These are phyloP conservation scores for Crithidia sp. DNA, from an alignment of 208 protist species.

Conservation along the genomic window DNA sequence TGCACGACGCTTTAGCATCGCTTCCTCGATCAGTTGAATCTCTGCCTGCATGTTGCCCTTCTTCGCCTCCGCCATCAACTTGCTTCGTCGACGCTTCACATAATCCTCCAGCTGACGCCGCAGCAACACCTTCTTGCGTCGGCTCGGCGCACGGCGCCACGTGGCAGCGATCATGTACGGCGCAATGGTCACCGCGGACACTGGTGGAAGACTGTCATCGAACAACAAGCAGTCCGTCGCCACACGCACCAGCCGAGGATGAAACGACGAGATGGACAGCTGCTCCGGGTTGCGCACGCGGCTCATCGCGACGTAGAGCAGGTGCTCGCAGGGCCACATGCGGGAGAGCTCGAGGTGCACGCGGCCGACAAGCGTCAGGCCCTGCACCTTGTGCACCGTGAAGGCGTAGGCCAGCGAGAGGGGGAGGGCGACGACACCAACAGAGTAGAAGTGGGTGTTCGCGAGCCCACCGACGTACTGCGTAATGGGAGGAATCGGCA, in stretches of 20 bases:
- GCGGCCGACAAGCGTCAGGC: constrained; percentile 80
- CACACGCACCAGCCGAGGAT: constrained; percentile 57
- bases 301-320: constrained; percentile 91
- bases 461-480: constrained; percentile 74
- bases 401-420: constrained; percentile 90
- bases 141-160: constrained; percentile 49
- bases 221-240: constrained; percentile 79
- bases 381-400: constrained; percentile 94
- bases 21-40: constrained; percentile 32
- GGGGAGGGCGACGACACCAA: constrained; percentile 70
- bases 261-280: constrained; percentile 71
- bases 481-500: constrained; percentile 62
- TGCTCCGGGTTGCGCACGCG: constrained; percentile 88
- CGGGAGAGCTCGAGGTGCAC: constrained; percentile 87
- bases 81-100: constrained; percentile 24
- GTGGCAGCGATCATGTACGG: constrained; percentile 71
- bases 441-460: constrained; percentile 78
- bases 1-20: constrained; percentile 25
- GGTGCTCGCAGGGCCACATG: constrained; percentile 90
- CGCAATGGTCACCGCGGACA: constrained; percentile 45
- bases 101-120: constrained; percentile 30
- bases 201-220: constrained; percentile 73
- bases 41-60: constrained; percentile 27
- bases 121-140: constrained; percentile 58
- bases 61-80: constrained; percentile 11